Evolutionary conservation across 1,139 yeast species (phyloP), one percentile per base, ranked within the genome.

Genomic region (Insectozyma bohioensis): DNA sequence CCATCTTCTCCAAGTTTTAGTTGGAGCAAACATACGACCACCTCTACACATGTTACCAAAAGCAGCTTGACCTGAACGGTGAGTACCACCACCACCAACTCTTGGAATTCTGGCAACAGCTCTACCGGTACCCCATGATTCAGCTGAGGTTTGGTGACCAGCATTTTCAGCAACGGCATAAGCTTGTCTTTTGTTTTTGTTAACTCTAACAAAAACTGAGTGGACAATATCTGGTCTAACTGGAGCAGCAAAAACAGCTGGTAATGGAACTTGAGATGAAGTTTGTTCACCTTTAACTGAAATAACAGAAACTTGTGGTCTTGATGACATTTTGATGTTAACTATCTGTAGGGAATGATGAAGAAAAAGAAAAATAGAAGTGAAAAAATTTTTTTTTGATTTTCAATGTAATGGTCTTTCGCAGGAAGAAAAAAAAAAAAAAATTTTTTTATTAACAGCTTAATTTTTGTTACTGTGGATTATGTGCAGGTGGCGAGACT

Each of bases 31-130:
- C 97, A 92, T 92, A 79, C 98, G 95, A 80, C 98, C 98, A 74
- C 97, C 97, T 79, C 98, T 92, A 84, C 98, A 92, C 98, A 92
- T 92, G 94, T 92, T 92, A 83, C 98, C 98, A 81, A 92, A 92
- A 69, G 98, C 98, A 73, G 90, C 98, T 78, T 92, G 98, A 74
- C 98, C 98, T 55, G 97, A 82, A 79, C 98, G 92, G 95, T 88
- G 97, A 71, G 98, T 92, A 85, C 98, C 98, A 71, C 95, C 90
- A 80, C 98, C 98, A 76, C 96, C 96, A 69, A 92, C 97, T 84
- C 98, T 90, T 80, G 98, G 98, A 73, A 92, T 90, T 83, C 98
- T 92, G 78, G 98, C 97, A 67, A 92, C 97, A 76, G 98, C 98
- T 81, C 98, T 90, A 83, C 98, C 98, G 60, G 98, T 94, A 87